Base-by-base conservation (phyloP, 2,329 filamentous ascomycete species). In the Clarireedia sp. region DNA sequence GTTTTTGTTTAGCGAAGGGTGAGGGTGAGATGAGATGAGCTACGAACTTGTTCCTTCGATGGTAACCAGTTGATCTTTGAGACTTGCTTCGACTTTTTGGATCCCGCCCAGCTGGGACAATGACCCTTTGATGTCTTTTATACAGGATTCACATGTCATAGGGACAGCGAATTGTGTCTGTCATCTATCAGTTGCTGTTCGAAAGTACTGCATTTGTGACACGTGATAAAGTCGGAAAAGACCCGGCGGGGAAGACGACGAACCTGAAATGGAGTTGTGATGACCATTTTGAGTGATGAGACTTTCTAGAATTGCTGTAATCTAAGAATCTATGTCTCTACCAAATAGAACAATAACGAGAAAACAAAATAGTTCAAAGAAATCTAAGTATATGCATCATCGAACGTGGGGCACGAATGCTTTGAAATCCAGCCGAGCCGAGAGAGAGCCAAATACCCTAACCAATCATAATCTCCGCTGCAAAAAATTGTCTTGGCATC, bases 161-260 rank as follows among this genome's bases (percentile, higher is more conserved):
- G 90, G 91, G 64, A 97, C 94, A 61, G 92, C 90, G 72, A 97
- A 97, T 62, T 92, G 86, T 59, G 92, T 95, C 87, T 97, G 44
- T 17, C 48, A 5, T n/a, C 16, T 12, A 36, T 33, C 38, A 26
- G 41, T 43, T 51, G 10, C 21, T 26, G 19, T 3, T 41, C 33
- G 17, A 10, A 36, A 3, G 19, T 10, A 3, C 2, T 17, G 12
- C 33, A 9, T 41, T 33, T 21, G 21, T 36, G 17, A 40, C 60
- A 67, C 63, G 66, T 66, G 65, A 64, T 17, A 5, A 48, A 36
- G 55, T 26, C 41, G 49, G 37, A 51, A 51, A 43, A 46, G 29
- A 33, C 29, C 9, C 29, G 29, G 12, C 10, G 29, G 12, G 12
- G 29, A 26, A 26, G 29, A 59, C 44, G 21, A 60, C 61, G 37